Evolutionary conservation across 2,329 filamentous ascomycete species (phyloP).

Genomic region (Fragosphaeria purpurea): DNA sequence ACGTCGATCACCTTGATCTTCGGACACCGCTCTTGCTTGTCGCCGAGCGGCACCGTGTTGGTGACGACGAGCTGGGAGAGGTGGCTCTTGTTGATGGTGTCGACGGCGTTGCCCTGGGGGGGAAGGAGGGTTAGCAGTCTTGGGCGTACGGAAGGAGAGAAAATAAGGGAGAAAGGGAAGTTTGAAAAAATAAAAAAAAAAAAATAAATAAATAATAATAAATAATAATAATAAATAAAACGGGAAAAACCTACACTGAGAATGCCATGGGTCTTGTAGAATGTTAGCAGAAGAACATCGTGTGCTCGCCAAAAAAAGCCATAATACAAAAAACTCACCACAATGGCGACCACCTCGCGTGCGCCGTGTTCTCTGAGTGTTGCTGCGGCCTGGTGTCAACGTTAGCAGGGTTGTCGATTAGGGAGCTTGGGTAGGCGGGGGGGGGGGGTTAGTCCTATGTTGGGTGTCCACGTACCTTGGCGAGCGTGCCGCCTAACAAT

Average conservation of each 20-base stretch:
- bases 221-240: no score
- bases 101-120: slow-evolving; percentile 68
- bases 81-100: slow-evolving; percentile 70
- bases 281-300: not conserved
- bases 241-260: slow-evolving; percentile 8
- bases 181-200: not conserved
- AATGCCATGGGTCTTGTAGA: slow-evolving; percentile 12
- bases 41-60: slow-evolving; percentile 73
- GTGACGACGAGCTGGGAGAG: slow-evolving; percentile 77
- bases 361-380: slow-evolving; percentile 83
- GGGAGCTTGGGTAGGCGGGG: not conserved
- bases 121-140: no score
- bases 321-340: slow-evolving; percentile 27
- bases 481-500: slow-evolving; percentile 27
- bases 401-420: no score
- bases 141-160: no score
- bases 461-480: slow-evolving; percentile 38
- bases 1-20: slow-evolving; percentile 88
- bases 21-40: slow-evolving; percentile 64
- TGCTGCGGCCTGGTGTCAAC: slow-evolving; percentile 51
- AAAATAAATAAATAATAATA: no score
- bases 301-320: not conserved
- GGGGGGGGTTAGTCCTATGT: no score
- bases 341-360: slow-evolving; percentile 81
- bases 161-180: no score